Evolutionary conservation across 2,329 filamentous ascomycete genomes (phyloP).

Genomic region (Myrmaecium sp.): DNA sequence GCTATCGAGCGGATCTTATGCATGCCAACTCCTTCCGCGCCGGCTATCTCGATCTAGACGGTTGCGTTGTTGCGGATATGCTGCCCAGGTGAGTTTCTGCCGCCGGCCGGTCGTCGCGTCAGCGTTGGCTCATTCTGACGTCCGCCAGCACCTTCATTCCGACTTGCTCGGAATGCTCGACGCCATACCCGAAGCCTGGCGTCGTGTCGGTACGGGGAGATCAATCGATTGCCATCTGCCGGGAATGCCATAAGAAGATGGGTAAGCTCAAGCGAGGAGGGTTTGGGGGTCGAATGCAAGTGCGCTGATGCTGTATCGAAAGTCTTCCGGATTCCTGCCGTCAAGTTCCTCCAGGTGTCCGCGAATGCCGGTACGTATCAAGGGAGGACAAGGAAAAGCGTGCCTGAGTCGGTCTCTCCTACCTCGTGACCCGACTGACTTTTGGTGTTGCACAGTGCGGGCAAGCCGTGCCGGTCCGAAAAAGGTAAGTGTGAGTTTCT

Average conservation of each 20-base stretch:
- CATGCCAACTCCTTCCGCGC: constrained; percentile 58
- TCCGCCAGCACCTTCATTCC: constrained; percentile 54
- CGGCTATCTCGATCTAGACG: constrained; percentile 61
- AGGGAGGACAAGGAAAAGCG: too few species aligned
- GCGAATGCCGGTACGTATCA: constrained; percentile 20
- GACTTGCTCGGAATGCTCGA: constrained; percentile 62
- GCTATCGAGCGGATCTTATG: constrained; percentile 46
- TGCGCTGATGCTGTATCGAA: not conserved
- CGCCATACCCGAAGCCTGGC: constrained; percentile 41
- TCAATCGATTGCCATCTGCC: constrained; percentile 55
- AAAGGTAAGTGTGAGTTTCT: constrained; percentile 5
- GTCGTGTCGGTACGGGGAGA: constrained; percentile 60
- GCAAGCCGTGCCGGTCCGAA: constrained; percentile 6
- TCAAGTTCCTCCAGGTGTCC: constrained; percentile 60
- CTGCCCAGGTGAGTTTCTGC: constrained; percentile 40
- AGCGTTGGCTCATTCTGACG: constrained; percentile 1
- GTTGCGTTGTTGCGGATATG: constrained; percentile 59
- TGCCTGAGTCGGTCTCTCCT: too few species aligned
- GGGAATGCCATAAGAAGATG: constrained; percentile 65
- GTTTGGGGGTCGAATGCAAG: not conserved
- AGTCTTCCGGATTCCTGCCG: constrained; percentile 58
- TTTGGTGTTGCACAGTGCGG: constrained; percentile 7
- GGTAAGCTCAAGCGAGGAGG: constrained; percentile 23
- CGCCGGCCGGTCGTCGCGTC: constrained; percentile 1
- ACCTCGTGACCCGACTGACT: too few species aligned